These are phyloP conservation scores for Cyclostephanos invisitatus DNA, from an alignment of 108 stramenopile species.

Conservation along the genomic window DNA sequence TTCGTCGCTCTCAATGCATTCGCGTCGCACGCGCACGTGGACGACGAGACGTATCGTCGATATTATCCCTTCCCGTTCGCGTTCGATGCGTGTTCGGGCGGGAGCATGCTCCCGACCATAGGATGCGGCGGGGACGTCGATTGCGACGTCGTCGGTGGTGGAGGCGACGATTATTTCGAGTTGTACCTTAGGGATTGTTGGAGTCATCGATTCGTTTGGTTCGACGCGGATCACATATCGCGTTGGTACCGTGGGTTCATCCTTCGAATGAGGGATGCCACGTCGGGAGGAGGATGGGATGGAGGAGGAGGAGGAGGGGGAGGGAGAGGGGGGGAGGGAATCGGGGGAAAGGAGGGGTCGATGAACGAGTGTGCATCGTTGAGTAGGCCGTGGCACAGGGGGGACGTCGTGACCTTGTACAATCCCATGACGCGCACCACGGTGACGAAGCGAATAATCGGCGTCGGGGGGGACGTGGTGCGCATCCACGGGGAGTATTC, in stretches of 20 bases:
- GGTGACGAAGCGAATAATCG: slow-evolving; percentile 68
- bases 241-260: neutral
- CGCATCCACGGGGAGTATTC: slow-evolving; percentile 63
- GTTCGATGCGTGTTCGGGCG: slow-evolving; percentile 58
- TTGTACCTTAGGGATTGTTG: slow-evolving; percentile 63
- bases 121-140: slow-evolving; percentile 36
- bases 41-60: slow-evolving; percentile 25
- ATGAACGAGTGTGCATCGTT: neutral
- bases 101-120: slow-evolving; percentile 83
- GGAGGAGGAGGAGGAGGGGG: neutral
- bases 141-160: slow-evolving; percentile 16
- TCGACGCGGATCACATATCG: slow-evolving; percentile 11
- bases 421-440: slow-evolving; percentile 47
- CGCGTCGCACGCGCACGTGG: slow-evolving; percentile 23
- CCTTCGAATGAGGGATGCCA: neutral
- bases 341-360: neutral
- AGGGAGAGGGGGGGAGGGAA: neutral
- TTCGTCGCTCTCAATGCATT: neutral
- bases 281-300: too few relatives aligned
- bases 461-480: slow-evolving; percentile 65
- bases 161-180: slow-evolving; percentile 35
- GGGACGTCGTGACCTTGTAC: slow-evolving; percentile 64
- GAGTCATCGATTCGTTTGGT: slow-evolving; percentile 41
- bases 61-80: slow-evolving; percentile 58
- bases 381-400: slow-evolving; percentile 45